These are phyloP conservation scores for Fusarium sp. DNA, from an alignment of 2,329 filamentous ascomycete species.

Conservation along the genomic window DNA sequence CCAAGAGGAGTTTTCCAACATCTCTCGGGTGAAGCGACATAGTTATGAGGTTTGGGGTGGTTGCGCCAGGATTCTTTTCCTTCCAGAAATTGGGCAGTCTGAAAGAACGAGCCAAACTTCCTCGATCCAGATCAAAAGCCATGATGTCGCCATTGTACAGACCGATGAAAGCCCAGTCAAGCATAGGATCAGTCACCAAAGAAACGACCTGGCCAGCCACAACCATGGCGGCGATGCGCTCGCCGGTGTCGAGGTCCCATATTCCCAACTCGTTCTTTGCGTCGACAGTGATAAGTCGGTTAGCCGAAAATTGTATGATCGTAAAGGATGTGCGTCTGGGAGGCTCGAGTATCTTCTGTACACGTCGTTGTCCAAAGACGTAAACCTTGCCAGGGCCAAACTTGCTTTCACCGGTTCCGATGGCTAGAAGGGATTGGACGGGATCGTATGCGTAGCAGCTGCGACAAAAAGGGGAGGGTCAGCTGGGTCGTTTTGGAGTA, in stretches of 20 bases:
- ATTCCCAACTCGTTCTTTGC: conserved; percentile 87
- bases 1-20: conserved; percentile 90
- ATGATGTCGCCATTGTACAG: conserved; percentile 86
- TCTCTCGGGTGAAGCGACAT: conserved; percentile 92
- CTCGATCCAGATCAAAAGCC: conserved; percentile 93
- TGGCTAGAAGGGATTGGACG: conserved; percentile 90
- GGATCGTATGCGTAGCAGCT: conserved; percentile 92
- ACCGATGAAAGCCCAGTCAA: conserved; percentile 94
- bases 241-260: conserved; percentile 83
- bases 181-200: conserved; percentile 86
- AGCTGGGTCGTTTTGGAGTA: conserved; percentile 30
- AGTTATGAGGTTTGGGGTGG: conserved; percentile 75
- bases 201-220: conserved; percentile 83
- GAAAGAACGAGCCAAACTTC: conserved; percentile 78
- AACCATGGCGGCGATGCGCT: conserved; percentile 77
- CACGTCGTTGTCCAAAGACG: conserved; percentile 85
- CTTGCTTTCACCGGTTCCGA: conserved; percentile 89
- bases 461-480: conserved; percentile 47
- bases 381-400: conserved; percentile 92
- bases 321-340: conserved; percentile 81
- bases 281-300: conserved; percentile 88
- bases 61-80: conserved; percentile 77
- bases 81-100: conserved; percentile 90
- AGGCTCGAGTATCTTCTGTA: conserved; percentile 81
- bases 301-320: conserved; percentile 85